phyloP scores from a whole-genome alignment of 2,329 filamentous ascomycete genomes.

The Fusarium mangiferae region DNA sequence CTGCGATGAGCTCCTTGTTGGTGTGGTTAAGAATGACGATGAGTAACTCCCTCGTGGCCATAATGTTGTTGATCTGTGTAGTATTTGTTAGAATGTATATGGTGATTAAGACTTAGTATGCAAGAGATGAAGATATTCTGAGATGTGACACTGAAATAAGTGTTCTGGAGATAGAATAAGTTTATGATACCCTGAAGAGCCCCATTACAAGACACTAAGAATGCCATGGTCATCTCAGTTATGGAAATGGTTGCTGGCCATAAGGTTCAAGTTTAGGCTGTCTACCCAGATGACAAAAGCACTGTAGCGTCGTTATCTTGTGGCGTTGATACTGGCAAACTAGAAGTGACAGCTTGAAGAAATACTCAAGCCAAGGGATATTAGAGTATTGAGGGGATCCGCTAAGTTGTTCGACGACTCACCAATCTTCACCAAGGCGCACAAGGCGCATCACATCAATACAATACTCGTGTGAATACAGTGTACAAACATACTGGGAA shows the following conservation, averaged over 20 bases:
- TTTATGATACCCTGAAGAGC: neutral
- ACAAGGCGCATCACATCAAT: neutral
- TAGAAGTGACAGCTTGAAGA: fast-evolving
- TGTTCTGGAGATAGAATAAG: fast-evolving
- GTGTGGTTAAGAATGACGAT: neutral
- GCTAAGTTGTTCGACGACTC: too few relatives aligned
- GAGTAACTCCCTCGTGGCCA: neutral
- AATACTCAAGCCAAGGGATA: neutral
- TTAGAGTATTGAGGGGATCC: neutral
- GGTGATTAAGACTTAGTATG: too few relatives aligned
- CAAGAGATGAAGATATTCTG: neutral
- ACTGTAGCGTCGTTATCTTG: fast-evolving
- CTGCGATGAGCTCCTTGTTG: neutral
- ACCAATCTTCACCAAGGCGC: neutral
- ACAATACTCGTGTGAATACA: too few relatives aligned
- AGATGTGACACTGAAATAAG: neutral
- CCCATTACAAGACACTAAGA: neutral
- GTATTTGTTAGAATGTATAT: fast-evolving
- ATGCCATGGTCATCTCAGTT: too few relatives aligned
- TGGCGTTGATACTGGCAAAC: neutral
- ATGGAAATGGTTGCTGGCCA: fast-evolving
- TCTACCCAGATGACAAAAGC: neutral
- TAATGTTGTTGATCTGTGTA: fast-evolving
- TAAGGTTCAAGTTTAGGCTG: neutral
- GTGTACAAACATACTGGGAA: too few relatives aligned